Percentiles rank a stretch among this genome's conserved stretches.
Conservation (phyloP, 495 filamentous ascomycete genomes). For the Penicillium parvum region DNA sequence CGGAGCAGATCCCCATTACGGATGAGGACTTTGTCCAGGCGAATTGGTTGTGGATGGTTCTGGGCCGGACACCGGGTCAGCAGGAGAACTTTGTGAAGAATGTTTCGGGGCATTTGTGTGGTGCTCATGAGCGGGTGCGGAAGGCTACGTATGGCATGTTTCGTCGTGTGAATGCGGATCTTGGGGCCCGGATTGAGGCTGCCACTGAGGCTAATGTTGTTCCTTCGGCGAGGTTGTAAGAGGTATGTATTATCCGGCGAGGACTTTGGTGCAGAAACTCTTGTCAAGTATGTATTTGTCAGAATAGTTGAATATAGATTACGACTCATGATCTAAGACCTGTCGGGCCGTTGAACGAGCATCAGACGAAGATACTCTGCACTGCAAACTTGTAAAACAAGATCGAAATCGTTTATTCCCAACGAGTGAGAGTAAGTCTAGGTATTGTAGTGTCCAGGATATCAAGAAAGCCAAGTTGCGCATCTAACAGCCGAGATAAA, state of each 20-base stretch:
- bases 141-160: conserved; percentile 54
- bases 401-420: not conserved
- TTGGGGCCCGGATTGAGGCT: conserved; percentile 41
- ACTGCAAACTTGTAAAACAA: too few relatives aligned
- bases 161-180: conserved; percentile 37
- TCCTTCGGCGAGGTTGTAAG: conserved; percentile 29
- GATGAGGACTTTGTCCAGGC: conserved; percentile 63
- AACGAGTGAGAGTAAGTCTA: not conserved
- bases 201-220: conserved; percentile 39
- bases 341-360: too few relatives aligned
- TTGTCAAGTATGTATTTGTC: not conserved
- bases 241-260: not conserved
- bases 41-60: conserved; percentile 59
- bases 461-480: not conserved
- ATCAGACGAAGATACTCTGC: too few relatives aligned
- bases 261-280: too few relatives aligned
- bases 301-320: not conserved
- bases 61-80: conserved; percentile 56
- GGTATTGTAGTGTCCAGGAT: not conserved
- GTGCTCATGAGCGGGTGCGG: conserved; percentile 48
- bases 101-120: conserved; percentile 50
- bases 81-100: conserved; percentile 66
- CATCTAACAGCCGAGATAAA: not conserved
- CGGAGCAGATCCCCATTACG: conserved; percentile 45
- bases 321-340: not conserved